Base-by-base conservation (phyloP, 2,329 filamentous ascomycete genomes). In the Exophiala phaeomuriformis region DNA sequence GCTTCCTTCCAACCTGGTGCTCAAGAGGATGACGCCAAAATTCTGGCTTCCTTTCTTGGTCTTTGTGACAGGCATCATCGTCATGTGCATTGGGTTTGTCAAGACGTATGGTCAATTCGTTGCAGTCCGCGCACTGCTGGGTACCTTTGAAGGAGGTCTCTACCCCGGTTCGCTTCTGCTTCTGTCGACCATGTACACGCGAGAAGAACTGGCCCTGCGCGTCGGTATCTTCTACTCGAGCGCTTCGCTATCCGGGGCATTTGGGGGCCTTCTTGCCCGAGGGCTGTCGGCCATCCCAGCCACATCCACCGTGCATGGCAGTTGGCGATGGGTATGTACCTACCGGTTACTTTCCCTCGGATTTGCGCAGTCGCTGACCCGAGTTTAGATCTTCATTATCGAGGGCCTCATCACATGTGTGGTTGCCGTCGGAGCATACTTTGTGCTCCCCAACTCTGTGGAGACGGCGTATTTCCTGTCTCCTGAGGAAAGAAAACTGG, bases 171-270 rank as follows among this genome's bases (percentile, higher is more conserved):
- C 74, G 47, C 63, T 67, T 30, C 72, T 73, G 49, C 74, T 75
- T 36, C 69, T 75, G 32, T 71, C 71, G 1, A 65, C 72, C 53
- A 76, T 74, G 69, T 95, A 93, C 64, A 85, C 82, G 65, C 77
- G 88, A 36, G 80, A 77, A 10, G 89, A 94, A 64, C 85, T 93
- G 52, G 88, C 86, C 41, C 77, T 89, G 9, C 80, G 89, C 31
- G 82, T 85, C 58, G 86, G 88, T 10, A 81, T 90, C 52, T 91
- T 93, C 74, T 94, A 93, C 73, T 89, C 86, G 0, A 85, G 86
- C 0, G 88, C 88, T 0, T 86, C 88, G 0, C 71, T 93, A 0
- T 84, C 87, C 0, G 88, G 88, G 0, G 88, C 89, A 0, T 96
- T 95, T 64, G 89, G 88, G 33, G 90, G 90, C 1, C 78, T 96